Percentiles rank a stretch among this genome's conserved stretches.
Conservation (phyloP, 345 rosid genomes). For the Ailanthus altissimus region DNA sequence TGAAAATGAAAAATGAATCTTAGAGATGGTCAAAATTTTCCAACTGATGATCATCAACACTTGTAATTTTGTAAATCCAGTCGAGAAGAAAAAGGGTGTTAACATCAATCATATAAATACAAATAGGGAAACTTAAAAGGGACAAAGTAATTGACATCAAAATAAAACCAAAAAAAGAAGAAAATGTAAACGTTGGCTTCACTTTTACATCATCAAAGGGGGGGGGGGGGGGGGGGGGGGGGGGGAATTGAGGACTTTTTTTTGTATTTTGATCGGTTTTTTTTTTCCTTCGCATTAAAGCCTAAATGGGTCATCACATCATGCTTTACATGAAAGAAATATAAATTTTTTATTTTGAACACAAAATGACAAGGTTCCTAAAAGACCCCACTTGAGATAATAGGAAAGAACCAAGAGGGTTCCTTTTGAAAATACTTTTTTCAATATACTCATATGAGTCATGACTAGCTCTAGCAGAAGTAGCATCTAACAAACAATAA, state of each 20-base stretch:
- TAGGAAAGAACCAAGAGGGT: slow-evolving; percentile 1
- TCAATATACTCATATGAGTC: too few species aligned
- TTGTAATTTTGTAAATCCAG: neutral
- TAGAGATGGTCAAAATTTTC: neutral
- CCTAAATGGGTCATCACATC: slow-evolving; percentile 8
- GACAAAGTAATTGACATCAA: neutral
- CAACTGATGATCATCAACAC: neutral
- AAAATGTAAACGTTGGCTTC: neutral
- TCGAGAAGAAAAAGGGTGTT: neutral
- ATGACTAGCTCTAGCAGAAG: neutral
- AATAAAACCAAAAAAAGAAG: neutral
- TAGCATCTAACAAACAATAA: neutral
- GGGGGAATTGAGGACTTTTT: too few species aligned
- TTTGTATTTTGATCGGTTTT: neutral
- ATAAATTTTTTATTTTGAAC: neutral
- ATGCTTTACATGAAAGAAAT: slow-evolving; percentile 17
- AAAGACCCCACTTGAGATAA: slow-evolving; percentile 18
- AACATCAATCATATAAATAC: neutral
- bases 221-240: too few species aligned
- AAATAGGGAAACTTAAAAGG: neutral
- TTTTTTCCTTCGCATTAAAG: slow-evolving; percentile 13
- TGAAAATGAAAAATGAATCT: neutral
- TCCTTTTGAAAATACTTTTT: neutral
- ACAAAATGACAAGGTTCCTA: slow-evolving; percentile 4
- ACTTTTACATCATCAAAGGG: neutral